phyloP scores from a whole-genome alignment of 495 filamentous ascomycete species.

The Niebla homalea region DNA sequence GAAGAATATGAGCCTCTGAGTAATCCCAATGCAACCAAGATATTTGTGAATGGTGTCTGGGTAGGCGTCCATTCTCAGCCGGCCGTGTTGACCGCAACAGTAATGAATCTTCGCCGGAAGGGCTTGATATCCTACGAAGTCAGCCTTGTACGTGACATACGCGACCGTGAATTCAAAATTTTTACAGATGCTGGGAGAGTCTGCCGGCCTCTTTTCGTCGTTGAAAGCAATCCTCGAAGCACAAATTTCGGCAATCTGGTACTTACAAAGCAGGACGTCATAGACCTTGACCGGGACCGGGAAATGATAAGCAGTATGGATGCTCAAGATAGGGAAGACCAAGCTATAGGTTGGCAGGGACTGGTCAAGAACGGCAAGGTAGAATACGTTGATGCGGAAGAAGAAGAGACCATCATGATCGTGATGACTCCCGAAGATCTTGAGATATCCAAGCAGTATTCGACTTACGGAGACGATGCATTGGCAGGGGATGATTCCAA shows the following conservation, averaged over 20 bases:
- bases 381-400: conserved; percentile 93
- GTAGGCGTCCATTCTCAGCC: conserved; percentile 82
- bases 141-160: conserved; percentile 84
- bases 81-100: conserved; percentile 59
- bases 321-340: conserved; percentile 42
- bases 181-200: conserved; percentile 95
- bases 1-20: conserved; percentile 89
- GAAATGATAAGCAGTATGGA: conserved; percentile 43
- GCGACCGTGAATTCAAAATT: conserved; percentile 95
- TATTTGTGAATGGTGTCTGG: conserved; percentile 97
- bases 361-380: conserved; percentile 69
- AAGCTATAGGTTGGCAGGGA: conserved; percentile 76
- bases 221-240: conserved; percentile 61
- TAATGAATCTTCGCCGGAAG: conserved; percentile 62
- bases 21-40: conserved; percentile 87
- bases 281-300: conserved; percentile 54
- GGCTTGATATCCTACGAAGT: conserved; percentile 76
- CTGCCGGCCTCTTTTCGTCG: conserved; percentile 79
- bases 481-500: conserved; percentile 42
- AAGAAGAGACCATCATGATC: conserved; percentile 98
- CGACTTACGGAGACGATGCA: conserved; percentile 1
- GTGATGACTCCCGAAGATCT: conserved; percentile 96
- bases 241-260: conserved; percentile 63
- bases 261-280: conserved; percentile 68
- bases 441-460: conserved; percentile 54